A percentile compares a stretch with the other conserved stretches of the same genome.
These are phyloP conservation scores for Eudorina sp. DNA, from an alignment of 139 green algal genomes.

Conservation along the genomic window DNA sequence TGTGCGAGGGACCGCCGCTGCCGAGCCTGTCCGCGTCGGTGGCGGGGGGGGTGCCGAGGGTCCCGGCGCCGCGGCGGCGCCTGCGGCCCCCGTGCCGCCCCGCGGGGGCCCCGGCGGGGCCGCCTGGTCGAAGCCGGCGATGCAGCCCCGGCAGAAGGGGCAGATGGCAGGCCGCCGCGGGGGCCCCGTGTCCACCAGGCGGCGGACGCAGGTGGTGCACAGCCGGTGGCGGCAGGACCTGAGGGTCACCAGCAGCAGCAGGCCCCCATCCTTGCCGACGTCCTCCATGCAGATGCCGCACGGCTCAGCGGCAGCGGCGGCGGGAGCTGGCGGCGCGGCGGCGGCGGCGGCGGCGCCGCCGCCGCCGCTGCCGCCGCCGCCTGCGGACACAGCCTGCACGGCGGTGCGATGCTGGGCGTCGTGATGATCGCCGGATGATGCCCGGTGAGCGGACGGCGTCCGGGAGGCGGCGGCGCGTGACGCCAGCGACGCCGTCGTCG, in stretches of 20 bases:
- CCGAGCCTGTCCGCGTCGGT: no score
- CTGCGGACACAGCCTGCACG: neutral
- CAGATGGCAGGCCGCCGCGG: neutral
- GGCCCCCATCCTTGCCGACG: neutral
- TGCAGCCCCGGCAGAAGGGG: conserved; percentile 5
- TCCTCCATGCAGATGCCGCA: neutral
- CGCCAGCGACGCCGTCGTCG: no score
- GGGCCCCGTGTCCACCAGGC: neutral
- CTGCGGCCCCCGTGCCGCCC: neutral
- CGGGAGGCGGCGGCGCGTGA: no score
- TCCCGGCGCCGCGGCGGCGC: no score
- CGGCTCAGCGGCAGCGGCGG: neutral
- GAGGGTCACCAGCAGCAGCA: neutral
- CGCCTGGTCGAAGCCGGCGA: neutral
- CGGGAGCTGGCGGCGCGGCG: neutral
- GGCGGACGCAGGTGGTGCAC: neutral
- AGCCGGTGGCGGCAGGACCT: neutral
- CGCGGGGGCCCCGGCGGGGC: no score
- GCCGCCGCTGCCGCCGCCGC: neutral
- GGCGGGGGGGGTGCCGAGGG: no score
- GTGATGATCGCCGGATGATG: no score
- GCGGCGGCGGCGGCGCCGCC: neutral
- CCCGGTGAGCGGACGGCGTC: no score
- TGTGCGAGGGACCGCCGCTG: no score
- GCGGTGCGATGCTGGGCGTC: no score